These are phyloP conservation scores for Sphagnurus paluster DNA, from an alignment of 1,284 basidiomycete species.

Conservation along the genomic window DNA sequence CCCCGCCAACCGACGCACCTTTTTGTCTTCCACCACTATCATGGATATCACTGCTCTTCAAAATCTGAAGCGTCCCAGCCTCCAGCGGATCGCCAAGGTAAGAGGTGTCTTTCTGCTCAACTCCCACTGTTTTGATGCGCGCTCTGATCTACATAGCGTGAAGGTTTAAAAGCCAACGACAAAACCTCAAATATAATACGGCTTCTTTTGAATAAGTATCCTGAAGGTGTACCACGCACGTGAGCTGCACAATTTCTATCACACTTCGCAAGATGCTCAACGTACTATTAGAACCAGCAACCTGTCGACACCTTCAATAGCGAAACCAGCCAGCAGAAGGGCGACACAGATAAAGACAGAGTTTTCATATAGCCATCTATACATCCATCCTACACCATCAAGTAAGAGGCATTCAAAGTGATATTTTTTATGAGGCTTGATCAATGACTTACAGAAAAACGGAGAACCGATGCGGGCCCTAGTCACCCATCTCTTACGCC, in stretches of 20 bases:
- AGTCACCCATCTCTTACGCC: neutral
- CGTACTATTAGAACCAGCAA: neutral
- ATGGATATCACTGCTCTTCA: slow-evolving; percentile 7
- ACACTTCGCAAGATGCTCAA: neutral
- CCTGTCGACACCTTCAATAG: neutral
- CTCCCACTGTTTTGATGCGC: too few relatives aligned
- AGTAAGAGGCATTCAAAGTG: neutral
- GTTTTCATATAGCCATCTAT: neutral
- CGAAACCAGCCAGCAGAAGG: neutral
- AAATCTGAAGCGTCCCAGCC: slow-evolving; percentile 12
- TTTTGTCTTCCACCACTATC: neutral
- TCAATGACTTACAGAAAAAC: neutral
- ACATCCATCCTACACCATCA: neutral
- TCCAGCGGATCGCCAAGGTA: slow-evolving; percentile 19
- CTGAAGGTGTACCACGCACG: slow-evolving; percentile 24
- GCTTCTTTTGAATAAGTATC: slow-evolving; percentile 25
- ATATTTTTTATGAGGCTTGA: neutral
- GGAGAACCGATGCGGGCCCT: neutral
- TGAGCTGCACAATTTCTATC: slow-evolving; percentile 1
- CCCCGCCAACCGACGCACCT: neutral
- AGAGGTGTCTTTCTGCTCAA: neutral
- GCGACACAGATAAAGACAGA: neutral
- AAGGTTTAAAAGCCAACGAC: slow-evolving; percentile 29
- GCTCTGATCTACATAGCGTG: too few relatives aligned
- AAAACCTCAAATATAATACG: slow-evolving; percentile 29